Evolutionary conservation across 2,329 filamentous ascomycete species (phyloP).

Genomic region (Fusarium tricinctum): DNA sequence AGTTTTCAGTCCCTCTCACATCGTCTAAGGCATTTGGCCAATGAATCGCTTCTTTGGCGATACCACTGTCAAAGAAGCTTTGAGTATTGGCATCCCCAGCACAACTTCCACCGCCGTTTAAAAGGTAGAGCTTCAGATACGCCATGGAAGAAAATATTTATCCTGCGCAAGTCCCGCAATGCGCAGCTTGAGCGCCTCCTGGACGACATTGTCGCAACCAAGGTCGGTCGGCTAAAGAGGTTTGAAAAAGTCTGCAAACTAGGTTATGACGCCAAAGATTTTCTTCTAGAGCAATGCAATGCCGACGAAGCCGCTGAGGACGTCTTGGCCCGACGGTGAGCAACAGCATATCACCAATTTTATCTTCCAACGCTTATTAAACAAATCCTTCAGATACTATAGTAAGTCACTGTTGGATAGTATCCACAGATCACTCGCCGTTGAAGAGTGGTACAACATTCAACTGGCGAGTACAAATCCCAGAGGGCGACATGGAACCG

Average conservation of each 20-base stretch:
- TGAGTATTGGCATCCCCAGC: conserved; percentile 79
- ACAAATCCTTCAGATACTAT: conserved; percentile 71
- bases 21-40: conserved; percentile 74
- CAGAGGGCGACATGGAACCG: conserved; percentile 56
- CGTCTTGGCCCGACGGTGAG: conserved; percentile 78
- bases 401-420: conserved; percentile 80
- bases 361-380: conserved; percentile 11
- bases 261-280: conserved; percentile 92
- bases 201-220: conserved; percentile 77
- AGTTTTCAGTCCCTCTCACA: conserved; percentile 69
- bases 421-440: conserved; percentile 83
- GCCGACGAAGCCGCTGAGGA: conserved; percentile 74
- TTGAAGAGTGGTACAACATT: conserved; percentile 78
- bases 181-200: conserved; percentile 67
- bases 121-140: conserved; percentile 66
- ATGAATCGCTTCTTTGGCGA: conserved; percentile 84
- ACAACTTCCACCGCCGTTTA: conserved; percentile 72
- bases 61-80: conserved; percentile 78
- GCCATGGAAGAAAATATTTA: conserved; percentile 81
- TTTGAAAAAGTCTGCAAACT: conserved; percentile 78
- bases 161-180: conserved; percentile 68
- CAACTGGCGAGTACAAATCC: conserved; percentile 38
- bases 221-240: conserved; percentile 76
- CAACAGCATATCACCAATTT: conserved; percentile 50
- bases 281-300: conserved; percentile 75